A percentile compares a stretch with the other conserved stretches of the same genome.
These are phyloP conservation scores for Aulographum hederae DNA, from an alignment of 2,329 filamentous ascomycete species.

Conservation along the genomic window DNA sequence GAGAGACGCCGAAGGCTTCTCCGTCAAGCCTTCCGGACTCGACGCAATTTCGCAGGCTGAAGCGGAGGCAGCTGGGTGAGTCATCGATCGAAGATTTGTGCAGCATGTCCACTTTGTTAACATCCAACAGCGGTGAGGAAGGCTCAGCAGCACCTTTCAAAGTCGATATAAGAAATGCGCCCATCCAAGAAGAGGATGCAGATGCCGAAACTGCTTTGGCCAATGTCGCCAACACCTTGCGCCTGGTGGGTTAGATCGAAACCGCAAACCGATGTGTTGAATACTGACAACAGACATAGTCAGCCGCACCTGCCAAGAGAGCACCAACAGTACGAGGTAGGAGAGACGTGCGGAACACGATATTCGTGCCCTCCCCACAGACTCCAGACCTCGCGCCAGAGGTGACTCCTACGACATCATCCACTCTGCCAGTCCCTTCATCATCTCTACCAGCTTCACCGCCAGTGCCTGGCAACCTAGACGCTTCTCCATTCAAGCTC, in stretches of 20 bases:
- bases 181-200: slow-evolving; percentile 60
- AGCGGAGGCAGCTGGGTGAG: slow-evolving; percentile 35
- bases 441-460: background rate
- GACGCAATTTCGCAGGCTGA: slow-evolving; percentile 50
- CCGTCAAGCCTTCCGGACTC: slow-evolving; percentile 45
- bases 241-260: slow-evolving; percentile 27
- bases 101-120: too few species aligned
- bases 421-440: too few species aligned
- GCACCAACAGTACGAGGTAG: slow-evolving; percentile 69
- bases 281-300: too few species aligned
- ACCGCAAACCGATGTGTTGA: too few species aligned
- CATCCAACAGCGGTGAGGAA: background rate
- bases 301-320: slow-evolving; percentile 32
- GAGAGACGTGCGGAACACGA: slow-evolving; percentile 79
- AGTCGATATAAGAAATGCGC: slow-evolving; percentile 61
- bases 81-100: background rate
- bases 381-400: slow-evolving; percentile 1
- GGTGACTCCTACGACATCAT: background rate
- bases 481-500: slow-evolving; percentile 5
- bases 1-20: slow-evolving; percentile 62
- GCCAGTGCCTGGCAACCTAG: slow-evolving; percentile 5
- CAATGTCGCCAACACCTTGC: slow-evolving; percentile 56
- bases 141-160: slow-evolving; percentile 39
- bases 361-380: slow-evolving; percentile 47
- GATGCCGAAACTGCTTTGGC: slow-evolving; percentile 57